Conservation (phyloP, 2,329 filamentous ascomycete species). For the Paradendryphiella salina region DNA sequence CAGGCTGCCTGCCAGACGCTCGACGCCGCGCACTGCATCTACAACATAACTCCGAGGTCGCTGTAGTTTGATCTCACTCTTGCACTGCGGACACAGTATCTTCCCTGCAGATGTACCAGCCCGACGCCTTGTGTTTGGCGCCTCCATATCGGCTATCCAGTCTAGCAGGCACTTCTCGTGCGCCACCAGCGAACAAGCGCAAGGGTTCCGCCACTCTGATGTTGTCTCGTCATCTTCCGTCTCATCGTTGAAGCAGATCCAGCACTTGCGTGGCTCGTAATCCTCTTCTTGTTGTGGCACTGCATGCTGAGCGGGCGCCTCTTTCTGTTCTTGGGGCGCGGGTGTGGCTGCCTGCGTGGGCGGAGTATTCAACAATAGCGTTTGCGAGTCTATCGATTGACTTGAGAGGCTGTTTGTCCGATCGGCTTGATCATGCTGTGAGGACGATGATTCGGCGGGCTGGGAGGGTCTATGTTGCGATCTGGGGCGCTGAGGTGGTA, state of each 20-base stretch:
- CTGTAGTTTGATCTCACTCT: constrained; percentile 74
- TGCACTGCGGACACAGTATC: constrained; percentile 87
- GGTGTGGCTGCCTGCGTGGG: constrained; percentile 19
- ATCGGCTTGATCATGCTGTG: constrained; percentile 23
- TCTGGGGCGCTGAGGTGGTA: constrained; percentile 46
- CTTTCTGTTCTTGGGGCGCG: constrained; percentile 19
- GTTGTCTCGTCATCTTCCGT: constrained; percentile 65
- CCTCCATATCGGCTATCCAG: constrained; percentile 90
- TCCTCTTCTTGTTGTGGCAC: constrained; percentile 29
- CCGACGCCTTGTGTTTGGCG: constrained; percentile 56
- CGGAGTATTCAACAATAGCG: constrained; percentile 49
- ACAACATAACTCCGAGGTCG: constrained; percentile 76
- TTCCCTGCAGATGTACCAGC: constrained; percentile 56
- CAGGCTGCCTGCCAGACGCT: constrained; percentile 60
- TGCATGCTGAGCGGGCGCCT: constrained; percentile 15
- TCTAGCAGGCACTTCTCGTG: constrained; percentile 88
- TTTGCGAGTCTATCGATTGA: constrained; percentile 52
- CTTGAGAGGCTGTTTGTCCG: constrained; percentile 46
- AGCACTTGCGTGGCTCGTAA: constrained; percentile 59
- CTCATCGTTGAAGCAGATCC: constrained; percentile 70
- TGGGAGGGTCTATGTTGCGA: constrained; percentile 42
- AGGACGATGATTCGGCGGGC: constrained; percentile 21
- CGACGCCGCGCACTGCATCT: constrained; percentile 63
- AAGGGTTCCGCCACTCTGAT: constrained; percentile 80
- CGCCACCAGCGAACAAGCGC: constrained; percentile 85